Evolutionary conservation across 805 yeast genomes (phyloP).

Genomic region (Brettanomyces sp.): DNA sequence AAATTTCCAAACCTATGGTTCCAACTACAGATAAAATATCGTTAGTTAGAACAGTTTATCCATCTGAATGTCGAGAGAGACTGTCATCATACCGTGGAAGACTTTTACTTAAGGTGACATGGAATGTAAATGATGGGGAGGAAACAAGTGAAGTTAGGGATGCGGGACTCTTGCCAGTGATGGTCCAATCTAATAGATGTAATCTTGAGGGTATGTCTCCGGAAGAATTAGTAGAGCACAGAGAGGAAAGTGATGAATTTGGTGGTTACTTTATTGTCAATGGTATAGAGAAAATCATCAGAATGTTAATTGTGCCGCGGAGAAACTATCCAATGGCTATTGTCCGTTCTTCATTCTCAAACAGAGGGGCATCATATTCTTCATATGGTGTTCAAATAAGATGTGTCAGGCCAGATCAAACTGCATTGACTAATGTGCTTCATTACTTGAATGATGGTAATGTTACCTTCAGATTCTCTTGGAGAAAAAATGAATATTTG

Average conservation of each 20-base stretch:
- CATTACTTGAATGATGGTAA: constrained; percentile 94
- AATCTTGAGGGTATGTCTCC: constrained; percentile 83
- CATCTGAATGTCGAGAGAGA: constrained; percentile 87
- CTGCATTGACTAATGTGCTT: constrained; percentile 94
- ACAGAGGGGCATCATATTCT: constrained; percentile 87
- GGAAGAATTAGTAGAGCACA: constrained; percentile 59
- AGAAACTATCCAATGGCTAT: constrained; percentile 98
- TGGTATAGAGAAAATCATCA: constrained; percentile 92
- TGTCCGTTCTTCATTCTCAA: constrained; percentile 86
- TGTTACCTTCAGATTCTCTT: constrained; percentile 91
- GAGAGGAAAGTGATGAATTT: constrained; percentile 90
- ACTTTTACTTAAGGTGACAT: constrained; percentile 66
- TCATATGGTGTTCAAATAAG: constrained; percentile 90
- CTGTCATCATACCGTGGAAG: constrained; percentile 74
- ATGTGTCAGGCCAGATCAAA: constrained; percentile 92
- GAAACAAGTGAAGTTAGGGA: constrained; percentile 76
- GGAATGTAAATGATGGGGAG: constrained; percentile 85
- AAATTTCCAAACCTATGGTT: constrained; percentile 76
- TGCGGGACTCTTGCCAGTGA: constrained; percentile 84
- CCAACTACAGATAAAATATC: constrained; percentile 64
- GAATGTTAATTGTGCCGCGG: constrained; percentile 97
- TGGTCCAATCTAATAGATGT: constrained; percentile 87
- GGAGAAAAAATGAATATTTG: constrained; percentile 93
- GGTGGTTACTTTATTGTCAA: constrained; percentile 96
- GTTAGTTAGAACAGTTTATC: constrained; percentile 67